A percentile compares a stretch with the other conserved stretches of the same genome.
phyloP scores from a whole-genome alignment of 257 asterid species.

The Fraxinus excelsior region DNA sequence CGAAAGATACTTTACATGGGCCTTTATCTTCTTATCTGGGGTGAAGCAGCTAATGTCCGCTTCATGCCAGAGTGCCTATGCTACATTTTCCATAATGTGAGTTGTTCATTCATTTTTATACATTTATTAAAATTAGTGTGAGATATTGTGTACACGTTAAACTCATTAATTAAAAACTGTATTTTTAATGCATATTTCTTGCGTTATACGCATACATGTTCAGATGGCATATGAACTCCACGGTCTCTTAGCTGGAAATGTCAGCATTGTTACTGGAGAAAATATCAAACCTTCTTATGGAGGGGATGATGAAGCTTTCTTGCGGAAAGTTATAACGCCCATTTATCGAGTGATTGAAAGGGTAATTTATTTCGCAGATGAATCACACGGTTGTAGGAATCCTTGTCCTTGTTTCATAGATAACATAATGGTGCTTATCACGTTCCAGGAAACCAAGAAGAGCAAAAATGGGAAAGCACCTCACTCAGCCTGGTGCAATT shows the following conservation, averaged over 20 bases:
- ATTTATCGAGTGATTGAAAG: conserved; percentile 84
- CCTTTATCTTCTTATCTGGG: conserved; percentile 98
- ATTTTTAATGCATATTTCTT: no score
- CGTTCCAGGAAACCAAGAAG: conserved; percentile 73
- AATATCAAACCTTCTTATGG: conserved; percentile 98
- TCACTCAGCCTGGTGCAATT: conserved; percentile 95
- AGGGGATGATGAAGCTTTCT: conserved; percentile 90
- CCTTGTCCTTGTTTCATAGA: conserved; percentile 19
- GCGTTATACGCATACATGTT: conserved; percentile 6
- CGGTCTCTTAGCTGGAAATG: conserved; percentile 98
- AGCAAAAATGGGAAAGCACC: conserved; percentile 85
- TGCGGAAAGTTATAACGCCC: conserved; percentile 86
- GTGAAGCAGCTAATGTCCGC: conserved; percentile 96
- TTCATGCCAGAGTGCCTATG: conserved; percentile 99
- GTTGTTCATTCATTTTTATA: conserved; percentile 33
- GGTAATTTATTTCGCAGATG: conserved; percentile 47
- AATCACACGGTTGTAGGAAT: conserved; percentile 10
- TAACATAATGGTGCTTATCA: conserved; percentile 29
- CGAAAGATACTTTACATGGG: conserved; percentile 95
- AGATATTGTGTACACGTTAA: no score
- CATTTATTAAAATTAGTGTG: no score
- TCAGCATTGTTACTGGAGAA: conserved; percentile 98
- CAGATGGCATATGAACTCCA: conserved; percentile 99
- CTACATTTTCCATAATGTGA: conserved; percentile 95
- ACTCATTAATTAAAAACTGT: no score